Evolutionary conservation across 1,139 yeast genomes (phyloP).

Genomic region (Hyphopichia wangnamkhiaoensis): DNA sequence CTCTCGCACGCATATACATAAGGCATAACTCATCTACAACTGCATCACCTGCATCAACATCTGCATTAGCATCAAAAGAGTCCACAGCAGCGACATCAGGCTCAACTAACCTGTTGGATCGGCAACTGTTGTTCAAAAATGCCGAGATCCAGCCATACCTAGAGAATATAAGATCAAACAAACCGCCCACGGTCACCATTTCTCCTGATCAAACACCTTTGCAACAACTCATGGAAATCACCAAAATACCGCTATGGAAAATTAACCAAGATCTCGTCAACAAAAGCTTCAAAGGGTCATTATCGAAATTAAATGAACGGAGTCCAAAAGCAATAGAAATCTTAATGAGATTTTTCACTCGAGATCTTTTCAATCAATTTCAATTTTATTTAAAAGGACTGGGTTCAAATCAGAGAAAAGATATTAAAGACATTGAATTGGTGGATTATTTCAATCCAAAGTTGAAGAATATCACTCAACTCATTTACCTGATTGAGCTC

Average conservation of each 20-base stretch:
- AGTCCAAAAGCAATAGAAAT: not conserved
- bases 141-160: not conserved
- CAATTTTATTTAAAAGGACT: not conserved
- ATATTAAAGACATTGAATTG: not conserved
- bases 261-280: not conserved
- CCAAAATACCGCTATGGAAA: constrained; percentile 5
- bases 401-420: not conserved
- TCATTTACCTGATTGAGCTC: constrained; percentile 20
- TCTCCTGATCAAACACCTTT: not conserved
- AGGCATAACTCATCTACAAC: too few species aligned
- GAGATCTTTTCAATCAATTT: not conserved
- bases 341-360: not conserved
- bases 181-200: not conserved
- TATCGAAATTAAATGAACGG: not conserved
- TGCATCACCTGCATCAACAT: too few species aligned
- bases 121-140: too few species aligned
- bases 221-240: constrained; percentile 3
- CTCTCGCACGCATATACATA: too few species aligned
- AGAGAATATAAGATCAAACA: not conserved
- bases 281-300: not conserved
- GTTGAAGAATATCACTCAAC: constrained; percentile 18
- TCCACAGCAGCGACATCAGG: too few species aligned
- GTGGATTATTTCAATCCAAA: constrained; percentile 28
- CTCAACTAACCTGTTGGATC: too few species aligned
- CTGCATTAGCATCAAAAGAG: too few species aligned